A percentile compares a stretch with the other conserved stretches of the same genome.
Conservation (phyloP, 257 asterid genomes). For the Primulina eburnea region DNA sequence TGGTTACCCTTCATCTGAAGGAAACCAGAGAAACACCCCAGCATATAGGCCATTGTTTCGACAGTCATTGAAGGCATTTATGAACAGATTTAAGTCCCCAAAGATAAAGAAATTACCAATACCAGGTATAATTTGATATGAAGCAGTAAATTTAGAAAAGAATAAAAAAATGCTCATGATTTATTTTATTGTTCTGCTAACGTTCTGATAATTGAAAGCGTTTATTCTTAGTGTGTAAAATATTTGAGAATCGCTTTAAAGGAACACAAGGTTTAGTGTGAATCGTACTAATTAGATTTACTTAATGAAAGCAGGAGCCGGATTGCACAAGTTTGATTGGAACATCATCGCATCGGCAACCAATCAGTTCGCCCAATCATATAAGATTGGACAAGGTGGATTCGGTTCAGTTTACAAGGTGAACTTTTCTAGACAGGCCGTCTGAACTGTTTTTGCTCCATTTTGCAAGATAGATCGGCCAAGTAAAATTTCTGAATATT, state of each 20-base stretch:
- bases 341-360: neutral
- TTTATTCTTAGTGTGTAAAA: neutral
- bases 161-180: neutral
- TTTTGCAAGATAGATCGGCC: neutral
- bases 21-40: neutral
- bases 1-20: neutral
- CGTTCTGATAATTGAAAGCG: neutral
- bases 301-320: neutral
- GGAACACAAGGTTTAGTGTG: neutral
- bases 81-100: neutral
- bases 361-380: neutral
- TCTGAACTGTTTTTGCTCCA: neutral
- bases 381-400: neutral
- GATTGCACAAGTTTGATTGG: neutral
- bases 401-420: conserved; percentile 6
- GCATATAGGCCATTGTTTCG: neutral
- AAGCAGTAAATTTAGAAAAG: neutral
- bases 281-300: neutral
- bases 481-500: neutral
- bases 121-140: neutral
- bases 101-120: neutral
- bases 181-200: too few relatives aligned
- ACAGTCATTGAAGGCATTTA: neutral
- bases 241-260: neutral
- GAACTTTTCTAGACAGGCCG: neutral